Conservation (phyloP, 2,329 filamentous ascomycete species). For the Fusarium avenaceum region DNA sequence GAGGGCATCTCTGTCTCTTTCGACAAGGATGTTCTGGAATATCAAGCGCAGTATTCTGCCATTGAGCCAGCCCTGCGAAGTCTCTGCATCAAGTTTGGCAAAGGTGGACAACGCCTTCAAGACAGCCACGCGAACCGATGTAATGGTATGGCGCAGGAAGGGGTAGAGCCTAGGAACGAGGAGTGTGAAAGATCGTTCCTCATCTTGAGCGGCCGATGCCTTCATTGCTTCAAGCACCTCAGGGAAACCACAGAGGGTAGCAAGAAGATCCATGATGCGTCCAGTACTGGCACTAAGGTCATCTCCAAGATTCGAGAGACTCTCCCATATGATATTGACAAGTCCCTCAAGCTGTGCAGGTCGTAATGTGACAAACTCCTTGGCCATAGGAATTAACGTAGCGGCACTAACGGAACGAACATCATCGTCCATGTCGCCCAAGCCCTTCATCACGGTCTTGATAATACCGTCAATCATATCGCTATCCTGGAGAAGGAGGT, state of each 20-base stretch:
- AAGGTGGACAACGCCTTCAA: conserved; percentile 94
- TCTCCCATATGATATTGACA: conserved; percentile 97
- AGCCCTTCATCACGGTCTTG: conserved; percentile 91
- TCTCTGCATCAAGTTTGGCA: conserved; percentile 83
- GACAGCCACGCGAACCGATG: conserved; percentile 92
- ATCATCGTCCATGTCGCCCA: conserved; percentile 92
- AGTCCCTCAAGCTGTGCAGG: conserved; percentile 82
- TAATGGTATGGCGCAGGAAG: conserved; percentile 97
- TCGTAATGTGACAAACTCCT: conserved; percentile 91
- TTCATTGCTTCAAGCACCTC: conserved; percentile 96
- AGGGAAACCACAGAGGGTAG: conserved; percentile 94
- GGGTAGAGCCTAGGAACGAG: conserved; percentile 95
- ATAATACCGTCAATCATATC: conserved; percentile 94
- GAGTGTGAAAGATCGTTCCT: conserved; percentile 90
- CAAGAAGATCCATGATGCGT: conserved; percentile 97
- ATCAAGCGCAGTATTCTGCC: conserved; percentile 88
- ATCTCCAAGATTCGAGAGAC: conserved; percentile 94
- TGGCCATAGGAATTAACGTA: conserved; percentile 95
- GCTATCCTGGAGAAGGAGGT: conserved; percentile 85
- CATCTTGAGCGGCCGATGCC: conserved; percentile 82
- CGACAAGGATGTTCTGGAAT: conserved; percentile 95
- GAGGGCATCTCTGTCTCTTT: conserved; percentile 87
- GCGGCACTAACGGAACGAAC: conserved; percentile 96
- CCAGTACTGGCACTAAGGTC: conserved; percentile 97
- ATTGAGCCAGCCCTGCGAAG: conserved; percentile 91